Conservation (phyloP, 345 rosid species). For the Excoecaria cochinchinensis region DNA sequence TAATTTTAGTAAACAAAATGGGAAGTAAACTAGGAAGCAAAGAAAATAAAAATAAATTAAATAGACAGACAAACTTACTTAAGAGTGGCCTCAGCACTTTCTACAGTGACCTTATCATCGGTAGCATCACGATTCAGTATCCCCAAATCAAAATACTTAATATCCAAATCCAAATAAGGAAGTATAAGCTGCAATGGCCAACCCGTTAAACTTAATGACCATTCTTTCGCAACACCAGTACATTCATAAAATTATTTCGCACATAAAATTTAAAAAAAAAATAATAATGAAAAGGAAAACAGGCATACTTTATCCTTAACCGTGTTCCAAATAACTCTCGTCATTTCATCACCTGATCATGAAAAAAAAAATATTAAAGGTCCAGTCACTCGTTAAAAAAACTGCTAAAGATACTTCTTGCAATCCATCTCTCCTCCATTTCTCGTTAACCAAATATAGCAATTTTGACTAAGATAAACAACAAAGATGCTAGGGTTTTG, state of each 20-base stretch:
- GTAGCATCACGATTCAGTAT: slow-evolving; percentile 87
- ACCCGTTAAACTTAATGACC: slow-evolving; percentile 19
- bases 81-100: slow-evolving; percentile 88
- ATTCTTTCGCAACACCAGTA: not conserved
- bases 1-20: too few relatives aligned
- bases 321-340: slow-evolving; percentile 85
- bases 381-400: not conserved
- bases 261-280: not conserved
- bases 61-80: slow-evolving; percentile 44
- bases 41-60: not conserved
- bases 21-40: too few relatives aligned
- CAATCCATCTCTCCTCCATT: not conserved
- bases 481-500: slow-evolving; percentile 11
- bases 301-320: slow-evolving; percentile 74
- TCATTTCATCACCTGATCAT: slow-evolving; percentile 86
- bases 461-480: not conserved
- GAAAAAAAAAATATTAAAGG: not conserved
- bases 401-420: not conserved
- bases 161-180: slow-evolving; percentile 80
- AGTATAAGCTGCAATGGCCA: slow-evolving; percentile 65
- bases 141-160: slow-evolving; percentile 90
- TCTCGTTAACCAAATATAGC: not conserved
- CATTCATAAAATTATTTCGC: not conserved
- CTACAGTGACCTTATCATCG: slow-evolving; percentile 73
- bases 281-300: slow-evolving; percentile 3